Percentiles rank a stretch among this genome's conserved stretches.
phyloP scores from a whole-genome alignment of 805 yeast genomes.

The Suhomyces canberraensis region DNA sequence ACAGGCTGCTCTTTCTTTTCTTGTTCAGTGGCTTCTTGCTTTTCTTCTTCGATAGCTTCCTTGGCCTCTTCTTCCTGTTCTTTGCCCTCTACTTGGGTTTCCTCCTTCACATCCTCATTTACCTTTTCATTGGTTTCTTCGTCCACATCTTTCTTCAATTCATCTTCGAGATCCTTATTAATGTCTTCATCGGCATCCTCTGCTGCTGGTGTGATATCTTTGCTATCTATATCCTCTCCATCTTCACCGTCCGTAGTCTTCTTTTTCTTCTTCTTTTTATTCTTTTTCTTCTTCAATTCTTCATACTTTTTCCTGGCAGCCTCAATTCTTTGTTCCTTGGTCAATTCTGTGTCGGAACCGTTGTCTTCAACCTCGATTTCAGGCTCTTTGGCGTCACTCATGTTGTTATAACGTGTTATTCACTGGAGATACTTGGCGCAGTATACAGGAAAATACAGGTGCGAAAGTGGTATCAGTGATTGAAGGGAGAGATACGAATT shows the following conservation, averaged over 20 bases:
- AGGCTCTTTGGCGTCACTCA: conserved; percentile 1
- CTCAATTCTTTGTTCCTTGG: conserved; percentile 61
- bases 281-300: conserved; percentile 57
- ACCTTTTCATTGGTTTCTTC: conserved; percentile 43
- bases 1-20: conserved; percentile 3
- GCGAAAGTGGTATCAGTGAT: too few relatives aligned
- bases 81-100: conserved; percentile 6
- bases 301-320: conserved; percentile 74
- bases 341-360: conserved; percentile 21
- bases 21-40: conserved; percentile 3
- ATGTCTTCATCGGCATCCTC: conserved; percentile 49
- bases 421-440: too few relatives aligned
- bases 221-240: conserved; percentile 8
- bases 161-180: conserved; percentile 66
- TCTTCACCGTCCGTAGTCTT: conserved; percentile 29
- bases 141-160: conserved; percentile 54
- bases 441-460: too few relatives aligned
- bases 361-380: conserved; percentile 1
- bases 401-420: too few relatives aligned
- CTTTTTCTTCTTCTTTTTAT: conserved; percentile 53
- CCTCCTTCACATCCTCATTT: conserved; percentile 8
- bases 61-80: conserved; percentile 3
- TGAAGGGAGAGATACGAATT: too few relatives aligned
- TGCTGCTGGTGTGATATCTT: conserved; percentile 6
- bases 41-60: conserved; percentile 6